A percentile compares a stretch with the other conserved stretches of the same genome.
Conservation (phyloP, 345 rosid species). For the Eucalyptus melliodora region DNA sequence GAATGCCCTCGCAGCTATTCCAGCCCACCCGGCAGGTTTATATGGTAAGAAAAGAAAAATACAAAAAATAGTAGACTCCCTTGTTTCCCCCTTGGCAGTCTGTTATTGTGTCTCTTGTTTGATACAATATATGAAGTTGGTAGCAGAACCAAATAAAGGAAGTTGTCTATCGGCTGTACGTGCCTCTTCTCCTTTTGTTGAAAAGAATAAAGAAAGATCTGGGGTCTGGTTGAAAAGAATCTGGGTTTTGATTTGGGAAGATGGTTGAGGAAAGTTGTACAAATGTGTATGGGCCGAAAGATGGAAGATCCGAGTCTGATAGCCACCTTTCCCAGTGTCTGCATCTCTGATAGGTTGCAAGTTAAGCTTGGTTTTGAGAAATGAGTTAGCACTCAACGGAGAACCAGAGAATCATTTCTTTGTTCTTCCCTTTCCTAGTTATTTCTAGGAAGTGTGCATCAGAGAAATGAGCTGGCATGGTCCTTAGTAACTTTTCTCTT, state of each 20-base stretch:
- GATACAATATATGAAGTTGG: neutral
- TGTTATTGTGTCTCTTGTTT: neutral
- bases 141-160: neutral
- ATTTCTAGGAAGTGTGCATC: neutral
- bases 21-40: constrained; percentile 84
- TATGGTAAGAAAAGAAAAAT: constrained; percentile 34
- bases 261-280: neutral
- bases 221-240: neutral
- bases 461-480: neutral
- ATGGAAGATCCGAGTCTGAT: neutral
- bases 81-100: neutral
- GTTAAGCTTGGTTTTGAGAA: neutral
- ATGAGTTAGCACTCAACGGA: neutral
- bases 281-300: neutral
- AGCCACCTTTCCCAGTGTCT: neutral
- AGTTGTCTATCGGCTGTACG: neutral
- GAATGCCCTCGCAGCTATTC: constrained; percentile 78
- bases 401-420: neutral
- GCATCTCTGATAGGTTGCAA: neutral
- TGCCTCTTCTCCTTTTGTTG: neutral
- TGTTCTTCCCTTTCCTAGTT: neutral
- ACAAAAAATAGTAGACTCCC: neutral
- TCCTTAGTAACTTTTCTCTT: neutral
- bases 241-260: neutral
- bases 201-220: neutral